Conservation (phyloP, 1,284 basidiomycete genomes). For the Ganoderma meredithae region DNA sequence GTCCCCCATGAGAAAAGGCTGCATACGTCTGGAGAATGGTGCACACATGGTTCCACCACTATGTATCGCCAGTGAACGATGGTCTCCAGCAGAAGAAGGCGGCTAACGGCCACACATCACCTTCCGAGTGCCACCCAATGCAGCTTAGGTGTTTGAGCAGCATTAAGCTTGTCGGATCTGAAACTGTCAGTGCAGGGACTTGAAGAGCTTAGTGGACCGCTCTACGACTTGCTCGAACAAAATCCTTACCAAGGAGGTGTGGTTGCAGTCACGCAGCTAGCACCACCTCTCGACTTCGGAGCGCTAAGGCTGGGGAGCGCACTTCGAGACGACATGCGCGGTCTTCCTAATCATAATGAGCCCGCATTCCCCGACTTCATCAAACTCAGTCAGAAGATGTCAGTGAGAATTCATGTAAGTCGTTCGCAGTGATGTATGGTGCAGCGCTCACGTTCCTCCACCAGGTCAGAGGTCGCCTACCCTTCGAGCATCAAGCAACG, state of each 20-base stretch:
- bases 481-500: constrained; percentile 1
- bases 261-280: background rate
- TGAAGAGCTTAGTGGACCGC: background rate
- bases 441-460: background rate
- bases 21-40: background rate
- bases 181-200: background rate
- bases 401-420: background rate
- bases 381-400: constrained; percentile 5
- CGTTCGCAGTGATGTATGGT: background rate
- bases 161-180: constrained; percentile 6
- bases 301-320: background rate
- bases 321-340: background rate
- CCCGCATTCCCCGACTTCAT: constrained; percentile 1
- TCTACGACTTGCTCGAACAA: constrained; percentile 1
- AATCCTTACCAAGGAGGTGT: background rate
- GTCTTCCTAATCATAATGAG: background rate
- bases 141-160: background rate
- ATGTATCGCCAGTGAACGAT: no score
- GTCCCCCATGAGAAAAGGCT: background rate
- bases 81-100: background rate
- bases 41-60: background rate
- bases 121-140: constrained; percentile 5
- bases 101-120: constrained; percentile 5
- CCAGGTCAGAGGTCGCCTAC: background rate
- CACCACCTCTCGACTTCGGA: constrained; percentile 2